Base-by-base conservation (phyloP, 2,329 filamentous ascomycete genomes). In the Periconia macrospinosa region DNA sequence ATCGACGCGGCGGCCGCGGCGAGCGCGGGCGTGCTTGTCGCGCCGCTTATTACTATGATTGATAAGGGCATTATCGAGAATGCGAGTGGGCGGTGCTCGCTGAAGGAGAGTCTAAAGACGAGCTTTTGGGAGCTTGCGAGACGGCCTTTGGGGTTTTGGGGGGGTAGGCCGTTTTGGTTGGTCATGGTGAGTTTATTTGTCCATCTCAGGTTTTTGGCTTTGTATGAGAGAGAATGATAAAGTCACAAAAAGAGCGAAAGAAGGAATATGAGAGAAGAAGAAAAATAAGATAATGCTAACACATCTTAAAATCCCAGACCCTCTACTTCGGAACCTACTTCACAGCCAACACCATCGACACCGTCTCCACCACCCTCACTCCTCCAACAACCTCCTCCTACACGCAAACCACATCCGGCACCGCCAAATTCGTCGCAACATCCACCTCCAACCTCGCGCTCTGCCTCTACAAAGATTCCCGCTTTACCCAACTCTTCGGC, bases 281-380 rank as follows among this genome's bases (percentile, higher is more conserved):
- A 30, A 27, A n/a, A 7, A 35, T 27, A n/a, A 6, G 6, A 7
- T 3, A 13, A 27, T 35, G 40, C 45, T 47, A 35, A 54, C 27
- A 19, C 6, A 5, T 13, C 1, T 15, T 13, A 18, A 10, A 7
- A 37, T 8, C 15, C 15, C 58, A 80, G 78, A 77, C 78, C 49
- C 80, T 96, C 42, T 97, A 97, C 80, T 90, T 87, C 56, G 88
- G 90, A 61, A 97, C 93, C 54, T 97, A 97, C 78, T 78, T 94
- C 13, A 91, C 90, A 1, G 92, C 93, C 59, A 97, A 97, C 78
- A 77, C 83, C 13, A 85, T 96, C 70, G 93, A 97, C 77, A 97
- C 93, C 0, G 73, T 85, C 45, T 79, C 86, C 43, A 88, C 90
- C 6, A 91, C 89, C 1, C 62, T 86, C 14, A 6, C 9, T 14